Percentiles rank a stretch among this genome's conserved stretches.
phyloP scores from a whole-genome alignment of 2,329 filamentous ascomycete species.

The Colletotrichum horii region DNA sequence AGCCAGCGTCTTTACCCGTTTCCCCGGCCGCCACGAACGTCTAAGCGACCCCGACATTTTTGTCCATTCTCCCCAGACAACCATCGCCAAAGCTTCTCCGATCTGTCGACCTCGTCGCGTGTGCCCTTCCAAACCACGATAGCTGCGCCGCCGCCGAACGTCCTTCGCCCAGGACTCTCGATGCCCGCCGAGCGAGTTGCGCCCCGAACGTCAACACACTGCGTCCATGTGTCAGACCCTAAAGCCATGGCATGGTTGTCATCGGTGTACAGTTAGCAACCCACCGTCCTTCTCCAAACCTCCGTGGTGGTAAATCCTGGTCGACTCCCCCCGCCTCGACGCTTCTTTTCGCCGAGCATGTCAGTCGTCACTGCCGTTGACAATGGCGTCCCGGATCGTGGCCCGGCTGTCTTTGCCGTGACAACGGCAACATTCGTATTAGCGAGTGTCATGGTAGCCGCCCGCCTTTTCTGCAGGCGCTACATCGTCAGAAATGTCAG shows the following conservation, averaged over 20 bases:
- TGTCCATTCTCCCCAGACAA: not conserved
- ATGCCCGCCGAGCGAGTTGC: not conserved
- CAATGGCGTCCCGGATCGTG: conserved; percentile 50
- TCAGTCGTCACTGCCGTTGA: conserved; percentile 9
- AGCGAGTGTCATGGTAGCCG: conserved; percentile 75
- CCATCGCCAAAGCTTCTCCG: not conserved
- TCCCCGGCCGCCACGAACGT: not conserved
- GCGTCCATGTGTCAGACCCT: conserved; percentile 19
- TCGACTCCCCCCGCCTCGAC: not conserved
- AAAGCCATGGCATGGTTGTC: conserved; percentile 21
- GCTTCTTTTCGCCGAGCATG: conserved; percentile 17
- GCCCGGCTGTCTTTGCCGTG: conserved; percentile 70
- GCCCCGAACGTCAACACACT: not conserved
- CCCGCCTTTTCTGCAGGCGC: conserved; percentile 75
- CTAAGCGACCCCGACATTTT: not conserved
- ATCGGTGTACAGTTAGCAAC: conserved; percentile 16
- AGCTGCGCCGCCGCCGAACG: not conserved
- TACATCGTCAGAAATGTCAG: conserved; percentile 74
- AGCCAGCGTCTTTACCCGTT: not conserved
- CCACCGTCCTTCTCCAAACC: conserved; percentile 13
- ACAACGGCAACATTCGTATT: conserved; percentile 72
- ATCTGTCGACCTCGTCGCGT: not conserved
- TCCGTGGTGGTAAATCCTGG: conserved; percentile 15
- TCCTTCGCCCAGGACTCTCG: not conserved
- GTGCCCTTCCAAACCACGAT: not conserved